phyloP scores from a whole-genome alignment of 306 rosid species.

The Medicago lupulina region DNA sequence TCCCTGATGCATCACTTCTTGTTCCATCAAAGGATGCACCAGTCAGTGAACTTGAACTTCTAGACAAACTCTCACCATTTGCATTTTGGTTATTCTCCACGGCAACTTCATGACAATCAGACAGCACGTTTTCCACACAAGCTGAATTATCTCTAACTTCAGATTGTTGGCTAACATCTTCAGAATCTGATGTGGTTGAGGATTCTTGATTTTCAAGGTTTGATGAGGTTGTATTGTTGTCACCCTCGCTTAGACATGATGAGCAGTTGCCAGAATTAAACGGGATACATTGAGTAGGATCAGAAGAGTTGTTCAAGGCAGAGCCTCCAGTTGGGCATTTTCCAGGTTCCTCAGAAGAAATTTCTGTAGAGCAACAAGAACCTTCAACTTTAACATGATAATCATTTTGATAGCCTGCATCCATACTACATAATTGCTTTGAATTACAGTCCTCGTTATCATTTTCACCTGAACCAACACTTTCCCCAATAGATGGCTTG shows the following conservation, averaged over 20 bases:
- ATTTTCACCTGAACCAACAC: conserved; percentile 50
- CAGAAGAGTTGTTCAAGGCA: conserved; percentile 50
- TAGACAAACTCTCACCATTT: conserved; percentile 49
- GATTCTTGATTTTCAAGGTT: conserved; percentile 81
- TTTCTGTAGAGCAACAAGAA: conserved; percentile 52
- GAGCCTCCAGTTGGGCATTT: conserved; percentile 39
- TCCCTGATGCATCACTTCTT: conserved; percentile 53
- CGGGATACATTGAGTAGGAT: conserved; percentile 53
- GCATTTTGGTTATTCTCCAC: conserved; percentile 48
- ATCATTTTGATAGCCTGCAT: conserved; percentile 53
- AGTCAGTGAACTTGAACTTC: conserved; percentile 40
- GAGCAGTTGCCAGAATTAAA: conserved; percentile 81
- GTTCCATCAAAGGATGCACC: conserved; percentile 48
- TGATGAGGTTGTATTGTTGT: conserved; percentile 74
- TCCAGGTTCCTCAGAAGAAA: conserved; percentile 55
- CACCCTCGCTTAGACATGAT: conserved; percentile 88
- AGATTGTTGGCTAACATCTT: conserved; percentile 80
- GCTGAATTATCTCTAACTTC: conserved; percentile 67
- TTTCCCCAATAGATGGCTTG: conserved; percentile 60
- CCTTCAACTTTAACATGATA: conserved; percentile 49
- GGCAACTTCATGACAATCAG: conserved; percentile 55
- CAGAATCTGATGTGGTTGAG: conserved; percentile 89
- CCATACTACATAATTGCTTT: conserved; percentile 58
- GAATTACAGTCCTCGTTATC: conserved; percentile 52
- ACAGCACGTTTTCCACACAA: conserved; percentile 56